Percentiles rank a stretch among this genome's conserved stretches.
These are phyloP conservation scores for Phialophora tarda DNA, from an alignment of 2,329 filamentous ascomycete species.

Conservation along the genomic window DNA sequence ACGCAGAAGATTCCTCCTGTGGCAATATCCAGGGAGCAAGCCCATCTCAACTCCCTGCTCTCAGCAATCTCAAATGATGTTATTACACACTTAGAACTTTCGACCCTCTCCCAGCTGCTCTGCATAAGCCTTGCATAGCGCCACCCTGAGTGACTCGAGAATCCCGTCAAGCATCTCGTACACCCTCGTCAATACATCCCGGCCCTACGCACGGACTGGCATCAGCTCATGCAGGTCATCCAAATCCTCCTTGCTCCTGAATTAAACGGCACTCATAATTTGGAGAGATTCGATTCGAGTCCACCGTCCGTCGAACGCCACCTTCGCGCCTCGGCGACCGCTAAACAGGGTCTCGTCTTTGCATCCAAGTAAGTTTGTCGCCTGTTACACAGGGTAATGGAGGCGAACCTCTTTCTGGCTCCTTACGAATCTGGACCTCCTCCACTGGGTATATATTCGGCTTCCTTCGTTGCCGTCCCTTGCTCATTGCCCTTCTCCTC, in stretches of 20 bases:
- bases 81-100: not conserved
- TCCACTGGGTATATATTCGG: not conserved
- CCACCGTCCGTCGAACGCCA: not conserved
- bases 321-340: not conserved
- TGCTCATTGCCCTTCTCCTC: conserved; percentile 4
- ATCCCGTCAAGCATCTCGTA: not conserved
- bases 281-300: not conserved
- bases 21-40: not conserved
- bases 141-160: not conserved
- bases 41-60: not conserved
- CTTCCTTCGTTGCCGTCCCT: not conserved
- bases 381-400: not conserved
- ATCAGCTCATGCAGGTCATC: not conserved
- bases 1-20: not conserved
- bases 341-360: not conserved
- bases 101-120: not conserved
- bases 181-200: not conserved
- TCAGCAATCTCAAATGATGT: not conserved
- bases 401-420: not conserved
- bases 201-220: not conserved
- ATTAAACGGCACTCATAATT: not conserved
- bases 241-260: not conserved
- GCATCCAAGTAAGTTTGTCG: not conserved
- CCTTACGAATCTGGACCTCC: not conserved
- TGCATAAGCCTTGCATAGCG: not conserved